Evolutionary conservation across 352 stramenopile species (phyloP).

Genomic region (Pythium brassicae): DNA sequence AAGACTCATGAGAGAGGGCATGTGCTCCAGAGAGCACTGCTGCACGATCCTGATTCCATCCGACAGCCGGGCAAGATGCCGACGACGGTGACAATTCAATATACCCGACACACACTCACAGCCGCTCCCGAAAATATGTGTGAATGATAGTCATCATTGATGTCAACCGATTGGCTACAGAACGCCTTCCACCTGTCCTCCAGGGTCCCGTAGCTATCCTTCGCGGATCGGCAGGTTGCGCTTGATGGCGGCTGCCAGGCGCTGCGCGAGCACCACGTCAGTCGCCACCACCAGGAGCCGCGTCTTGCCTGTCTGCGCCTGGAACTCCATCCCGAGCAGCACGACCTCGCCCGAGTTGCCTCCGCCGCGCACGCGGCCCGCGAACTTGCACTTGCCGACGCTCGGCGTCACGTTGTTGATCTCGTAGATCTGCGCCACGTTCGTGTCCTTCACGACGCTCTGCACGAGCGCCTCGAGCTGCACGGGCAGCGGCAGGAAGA

Average conservation of each 20-base stretch:
- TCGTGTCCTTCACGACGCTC: slow-evolving; percentile 48
- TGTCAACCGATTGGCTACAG: too few species aligned
- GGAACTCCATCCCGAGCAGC: slow-evolving; percentile 51
- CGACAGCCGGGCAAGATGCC: too few species aligned
- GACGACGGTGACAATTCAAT: too few species aligned
- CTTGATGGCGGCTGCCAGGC: slow-evolving; percentile 48
- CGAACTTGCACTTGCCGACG: slow-evolving; percentile 69
- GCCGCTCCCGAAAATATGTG: too few species aligned
- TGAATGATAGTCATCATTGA: too few species aligned
- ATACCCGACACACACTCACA: too few species aligned
- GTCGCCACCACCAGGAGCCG: slow-evolving; percentile 55
- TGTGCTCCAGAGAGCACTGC: too few species aligned
- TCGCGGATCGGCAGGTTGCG: slow-evolving; percentile 34
- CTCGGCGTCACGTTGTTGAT: slow-evolving; percentile 64
- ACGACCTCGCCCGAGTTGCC: slow-evolving; percentile 42
- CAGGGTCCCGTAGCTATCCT: too few species aligned
- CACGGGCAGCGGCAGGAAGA: slow-evolving; percentile 43
- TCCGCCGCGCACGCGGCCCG: slow-evolving; percentile 48
- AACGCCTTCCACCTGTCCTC: too few species aligned
- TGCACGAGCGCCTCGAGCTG: slow-evolving; percentile 47
- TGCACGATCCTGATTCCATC: too few species aligned
- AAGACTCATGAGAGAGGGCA: too few species aligned
- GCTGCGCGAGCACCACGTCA: slow-evolving; percentile 47
- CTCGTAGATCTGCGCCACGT: slow-evolving; percentile 70
- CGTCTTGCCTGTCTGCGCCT: slow-evolving; percentile 62